These are phyloP conservation scores for Conticribra weissflogii DNA, from an alignment of 108 stramenopile species.

Conservation along the genomic window DNA sequence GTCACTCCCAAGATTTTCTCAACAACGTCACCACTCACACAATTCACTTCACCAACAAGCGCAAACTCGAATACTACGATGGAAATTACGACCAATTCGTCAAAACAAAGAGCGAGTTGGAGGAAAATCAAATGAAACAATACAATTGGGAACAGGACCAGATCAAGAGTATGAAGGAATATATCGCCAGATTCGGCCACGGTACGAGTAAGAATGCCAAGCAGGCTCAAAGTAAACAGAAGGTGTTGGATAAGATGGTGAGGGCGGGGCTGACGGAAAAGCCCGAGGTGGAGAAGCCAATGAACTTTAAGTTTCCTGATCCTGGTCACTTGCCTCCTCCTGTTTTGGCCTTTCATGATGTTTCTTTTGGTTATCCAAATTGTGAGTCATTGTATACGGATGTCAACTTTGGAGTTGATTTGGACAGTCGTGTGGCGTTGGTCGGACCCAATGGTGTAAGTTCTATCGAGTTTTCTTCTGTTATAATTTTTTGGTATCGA, in stretches of 20 bases:
- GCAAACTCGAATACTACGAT: conserved; percentile 90
- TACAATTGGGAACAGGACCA: conserved; percentile 98
- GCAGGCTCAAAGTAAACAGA: conserved; percentile 89
- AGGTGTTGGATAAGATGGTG: conserved; percentile 95
- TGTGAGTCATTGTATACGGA: conserved; percentile 92
- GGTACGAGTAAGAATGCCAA: conserved; percentile 97
- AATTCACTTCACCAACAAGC: conserved; percentile 86
- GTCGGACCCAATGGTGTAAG: conserved; percentile 97
- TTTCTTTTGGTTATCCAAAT: conserved; percentile 95
- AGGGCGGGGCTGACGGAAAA: conserved; percentile 94
- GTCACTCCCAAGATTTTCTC: conserved; percentile 93
- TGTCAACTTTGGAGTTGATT: conserved; percentile 97
- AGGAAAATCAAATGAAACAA: conserved; percentile 95
- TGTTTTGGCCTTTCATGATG: conserved; percentile 96
- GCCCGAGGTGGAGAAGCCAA: conserved; percentile 92
- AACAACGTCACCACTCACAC: conserved; percentile 98
- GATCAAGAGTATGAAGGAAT: conserved; percentile 97
- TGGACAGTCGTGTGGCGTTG: conserved; percentile 96
- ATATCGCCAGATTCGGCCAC: conserved; percentile 98
- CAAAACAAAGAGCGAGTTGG: conserved; percentile 91
- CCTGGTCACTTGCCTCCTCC: conserved; percentile 97
- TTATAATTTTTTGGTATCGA: neutral
- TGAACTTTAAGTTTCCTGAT: conserved; percentile 96
- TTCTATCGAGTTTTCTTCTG: conserved; percentile 27
- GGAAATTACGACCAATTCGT: conserved; percentile 98